A percentile compares a stretch with the other conserved stretches of the same genome.
phyloP scores from a whole-genome alignment of 192 early-diverging fungal genomes.

The Lunasporangiospora selenospora region DNA sequence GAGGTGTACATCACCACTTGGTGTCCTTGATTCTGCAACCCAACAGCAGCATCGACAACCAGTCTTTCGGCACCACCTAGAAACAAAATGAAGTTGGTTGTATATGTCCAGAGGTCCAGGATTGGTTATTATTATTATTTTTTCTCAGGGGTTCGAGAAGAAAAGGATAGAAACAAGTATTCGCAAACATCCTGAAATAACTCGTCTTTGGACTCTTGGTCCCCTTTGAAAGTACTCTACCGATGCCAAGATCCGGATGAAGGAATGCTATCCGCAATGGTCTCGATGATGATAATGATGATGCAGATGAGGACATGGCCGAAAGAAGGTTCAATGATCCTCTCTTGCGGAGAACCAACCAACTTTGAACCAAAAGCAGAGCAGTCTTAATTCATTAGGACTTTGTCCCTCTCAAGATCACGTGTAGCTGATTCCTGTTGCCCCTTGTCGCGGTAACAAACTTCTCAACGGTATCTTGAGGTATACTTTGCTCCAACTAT shows the following conservation, averaged over 20 bases:
- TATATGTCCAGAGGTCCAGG: background rate
- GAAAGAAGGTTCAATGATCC: too few species aligned
- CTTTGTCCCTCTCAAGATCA: too few species aligned
- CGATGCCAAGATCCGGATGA: conserved; percentile 95
- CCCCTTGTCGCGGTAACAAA: too few species aligned
- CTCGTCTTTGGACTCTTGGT: background rate
- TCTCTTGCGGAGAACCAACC: too few species aligned
- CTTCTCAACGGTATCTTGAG: too few species aligned
- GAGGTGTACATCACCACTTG: conserved; percentile 84
- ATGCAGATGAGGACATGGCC: too few species aligned
- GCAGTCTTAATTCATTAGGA: too few species aligned
- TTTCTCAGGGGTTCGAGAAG: background rate
- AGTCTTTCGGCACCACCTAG: conserved; percentile 93
- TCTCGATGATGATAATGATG: conserved; percentile 2
- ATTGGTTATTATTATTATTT: too few species aligned
- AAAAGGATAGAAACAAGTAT: background rate
- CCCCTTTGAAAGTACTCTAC: conserved; percentile 37
- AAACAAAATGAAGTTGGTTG: conserved; percentile 2
- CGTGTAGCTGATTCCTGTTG: too few species aligned
- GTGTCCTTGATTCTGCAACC: conserved; percentile 83
- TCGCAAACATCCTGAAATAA: too few species aligned
- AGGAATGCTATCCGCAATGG: conserved; percentile 78
- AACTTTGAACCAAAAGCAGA: too few species aligned
- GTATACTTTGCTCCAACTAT: too few species aligned
- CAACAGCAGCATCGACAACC: conserved; percentile 90